Percentiles rank a stretch among this genome's conserved stretches.
These are phyloP conservation scores for Pleurotus tuber-regium DNA, from an alignment of 768 basidiomycete species.

Conservation along the genomic window DNA sequence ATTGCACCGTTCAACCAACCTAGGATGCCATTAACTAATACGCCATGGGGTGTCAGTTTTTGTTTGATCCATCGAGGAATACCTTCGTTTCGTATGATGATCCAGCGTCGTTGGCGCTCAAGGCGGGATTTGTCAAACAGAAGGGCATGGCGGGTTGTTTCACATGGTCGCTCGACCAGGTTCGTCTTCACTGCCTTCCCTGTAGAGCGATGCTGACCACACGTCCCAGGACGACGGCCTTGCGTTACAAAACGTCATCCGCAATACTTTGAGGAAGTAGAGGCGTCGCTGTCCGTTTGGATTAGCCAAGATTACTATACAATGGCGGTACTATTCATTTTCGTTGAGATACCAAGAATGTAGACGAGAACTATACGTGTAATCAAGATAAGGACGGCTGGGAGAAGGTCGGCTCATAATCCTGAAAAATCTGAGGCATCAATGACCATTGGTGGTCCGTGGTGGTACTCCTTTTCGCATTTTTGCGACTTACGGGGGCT, in stretches of 20 bases:
- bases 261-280: constrained; percentile 31
- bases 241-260: constrained; percentile 42
- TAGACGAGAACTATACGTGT: no score
- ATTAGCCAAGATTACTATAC: no score
- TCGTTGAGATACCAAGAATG: no score
- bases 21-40: not conserved
- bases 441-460: no score
- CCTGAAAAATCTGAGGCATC: no score
- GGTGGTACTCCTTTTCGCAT: no score
- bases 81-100: constrained; percentile 72
- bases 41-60: constrained; percentile 26
- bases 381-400: no score
- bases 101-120: constrained; percentile 42
- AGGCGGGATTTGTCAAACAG: constrained; percentile 53
- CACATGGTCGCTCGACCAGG: constrained; percentile 60
- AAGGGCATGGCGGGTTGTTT: constrained; percentile 53
- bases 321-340: no score
- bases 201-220: not conserved
- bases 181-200: constrained; percentile 13
- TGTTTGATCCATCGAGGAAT: constrained; percentile 38
- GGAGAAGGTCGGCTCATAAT: no score
- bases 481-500: no score
- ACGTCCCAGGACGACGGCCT: constrained; percentile 31
- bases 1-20: constrained; percentile 19
- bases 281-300: no score